Conservation (phyloP, 768 basidiomycete species). For the Lepiota brunneoincarnata region DNA sequence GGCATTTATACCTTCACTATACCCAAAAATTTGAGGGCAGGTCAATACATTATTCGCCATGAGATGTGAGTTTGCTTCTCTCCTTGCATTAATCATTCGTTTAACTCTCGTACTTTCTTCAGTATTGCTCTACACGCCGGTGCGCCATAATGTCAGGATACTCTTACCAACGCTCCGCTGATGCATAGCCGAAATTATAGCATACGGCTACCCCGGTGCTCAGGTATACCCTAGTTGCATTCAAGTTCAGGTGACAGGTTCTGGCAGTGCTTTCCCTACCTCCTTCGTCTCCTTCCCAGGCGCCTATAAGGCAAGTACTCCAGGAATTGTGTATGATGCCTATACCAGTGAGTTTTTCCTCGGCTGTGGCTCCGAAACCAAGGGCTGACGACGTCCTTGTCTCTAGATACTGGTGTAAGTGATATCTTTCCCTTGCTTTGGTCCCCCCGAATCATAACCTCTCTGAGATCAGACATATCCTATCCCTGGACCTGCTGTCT, state of each 20-base stretch:
- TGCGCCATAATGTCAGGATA: too few species aligned
- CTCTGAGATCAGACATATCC: constrained; percentile 27
- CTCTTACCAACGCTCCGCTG: neutral
- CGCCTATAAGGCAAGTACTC: constrained; percentile 32
- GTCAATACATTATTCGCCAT: constrained; percentile 46
- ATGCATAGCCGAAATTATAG: constrained; percentile 5
- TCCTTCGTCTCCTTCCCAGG: constrained; percentile 48
- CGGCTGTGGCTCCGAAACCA: too few species aligned
- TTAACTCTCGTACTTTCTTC: neutral
- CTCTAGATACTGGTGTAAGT: neutral
- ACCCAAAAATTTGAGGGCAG: constrained; percentile 37
- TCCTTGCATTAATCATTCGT: neutral
- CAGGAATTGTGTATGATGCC: constrained; percentile 32
- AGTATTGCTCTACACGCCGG: constrained; percentile 34
- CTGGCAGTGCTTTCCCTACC: constrained; percentile 40
- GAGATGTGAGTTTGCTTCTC: constrained; percentile 31
- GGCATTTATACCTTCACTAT: constrained; percentile 43
- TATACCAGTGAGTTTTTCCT: constrained; percentile 27
- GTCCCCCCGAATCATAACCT: neutral
- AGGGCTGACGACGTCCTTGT: neutral
- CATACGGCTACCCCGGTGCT: constrained; percentile 35
- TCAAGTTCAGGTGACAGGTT: constrained; percentile 41
- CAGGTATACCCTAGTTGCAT: constrained; percentile 46
- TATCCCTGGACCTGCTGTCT: constrained; percentile 40
- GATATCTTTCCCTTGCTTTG: neutral